Conservation (phyloP, 495 filamentous ascomycete species). For the Halenospora varia region DNA sequence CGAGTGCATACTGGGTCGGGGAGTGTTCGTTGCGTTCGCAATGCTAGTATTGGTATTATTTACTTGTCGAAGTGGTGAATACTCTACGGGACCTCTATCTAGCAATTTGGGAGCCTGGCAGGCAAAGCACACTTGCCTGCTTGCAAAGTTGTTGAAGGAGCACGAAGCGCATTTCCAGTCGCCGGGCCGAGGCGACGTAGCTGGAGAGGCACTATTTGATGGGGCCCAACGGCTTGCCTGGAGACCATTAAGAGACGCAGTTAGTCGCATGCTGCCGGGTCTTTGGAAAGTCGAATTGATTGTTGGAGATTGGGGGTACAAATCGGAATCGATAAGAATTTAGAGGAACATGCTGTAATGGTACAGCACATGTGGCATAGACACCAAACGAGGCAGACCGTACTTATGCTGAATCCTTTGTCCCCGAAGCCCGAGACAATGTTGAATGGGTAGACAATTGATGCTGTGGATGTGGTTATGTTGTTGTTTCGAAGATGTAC, state of each 20-base stretch:
- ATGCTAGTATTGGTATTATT: background rate
- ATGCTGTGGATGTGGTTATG: background rate
- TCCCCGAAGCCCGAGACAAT: background rate
- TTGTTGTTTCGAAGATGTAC: background rate
- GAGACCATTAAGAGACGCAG: too few relatives aligned
- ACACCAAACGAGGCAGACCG: too few relatives aligned
- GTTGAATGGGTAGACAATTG: background rate
- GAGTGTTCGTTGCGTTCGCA: too few relatives aligned
- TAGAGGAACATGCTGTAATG: too few relatives aligned
- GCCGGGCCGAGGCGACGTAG: background rate
- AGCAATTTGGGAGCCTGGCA: slow-evolving; percentile 5
- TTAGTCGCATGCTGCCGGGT: too few relatives aligned
- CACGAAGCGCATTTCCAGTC: slow-evolving; percentile 26
- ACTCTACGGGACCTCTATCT: too few relatives aligned
- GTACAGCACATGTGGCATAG: too few relatives aligned
- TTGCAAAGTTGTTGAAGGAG: slow-evolving; percentile 44
- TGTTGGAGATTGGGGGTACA: too few relatives aligned
- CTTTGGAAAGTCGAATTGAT: background rate
- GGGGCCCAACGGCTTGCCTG: slow-evolving; percentile 7
- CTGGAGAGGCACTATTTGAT: background rate
- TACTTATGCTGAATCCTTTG: too few relatives aligned
- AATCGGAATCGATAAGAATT: too few relatives aligned
- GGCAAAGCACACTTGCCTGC: slow-evolving; percentile 15
- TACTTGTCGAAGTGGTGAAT: too few relatives aligned
- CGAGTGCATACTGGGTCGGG: too few relatives aligned